phyloP scores from a whole-genome alignment of 1,284 basidiomycete genomes.

The Trichosporon coremiiforme region DNA sequence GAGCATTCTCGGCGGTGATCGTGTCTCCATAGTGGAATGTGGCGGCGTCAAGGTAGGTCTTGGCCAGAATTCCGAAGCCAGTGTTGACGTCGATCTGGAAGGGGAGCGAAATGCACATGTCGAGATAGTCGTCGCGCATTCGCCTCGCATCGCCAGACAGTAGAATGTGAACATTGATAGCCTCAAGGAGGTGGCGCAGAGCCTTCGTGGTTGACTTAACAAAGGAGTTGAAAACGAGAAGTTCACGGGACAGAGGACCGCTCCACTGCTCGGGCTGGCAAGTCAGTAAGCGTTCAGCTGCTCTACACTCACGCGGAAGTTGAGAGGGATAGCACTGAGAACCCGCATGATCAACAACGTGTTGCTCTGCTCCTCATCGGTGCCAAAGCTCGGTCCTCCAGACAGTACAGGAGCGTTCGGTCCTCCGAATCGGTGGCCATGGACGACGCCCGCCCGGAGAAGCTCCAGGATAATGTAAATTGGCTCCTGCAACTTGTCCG shows the following conservation, averaged over 20 bases:
- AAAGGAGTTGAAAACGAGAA: conserved; percentile 98
- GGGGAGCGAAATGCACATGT: conserved; percentile 80
- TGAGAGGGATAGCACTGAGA: conserved; percentile 87
- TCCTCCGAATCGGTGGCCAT: conserved; percentile 88
- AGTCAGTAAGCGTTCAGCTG: background rate
- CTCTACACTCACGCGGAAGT: conserved; percentile 72
- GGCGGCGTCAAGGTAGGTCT: conserved; percentile 90
- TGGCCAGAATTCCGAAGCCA: conserved; percentile 94
- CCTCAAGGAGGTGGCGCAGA: conserved; percentile 85
- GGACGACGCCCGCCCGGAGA: conserved; percentile 90
- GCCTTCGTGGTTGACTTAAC: conserved; percentile 85
- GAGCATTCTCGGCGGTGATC: conserved; percentile 62
- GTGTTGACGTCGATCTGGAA: conserved; percentile 98
- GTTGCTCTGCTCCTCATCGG: conserved; percentile 84
- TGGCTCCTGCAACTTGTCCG: conserved; percentile 98
- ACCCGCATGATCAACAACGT: conserved; percentile 96
- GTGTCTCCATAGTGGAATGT: conserved; percentile 74
- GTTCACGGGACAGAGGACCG: conserved; percentile 90
- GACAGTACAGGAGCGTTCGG: conserved; percentile 67
- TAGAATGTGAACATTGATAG: conserved; percentile 87
- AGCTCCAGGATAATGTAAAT: conserved; percentile 90
- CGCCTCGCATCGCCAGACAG: conserved; percentile 82
- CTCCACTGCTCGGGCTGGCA: conserved; percentile 79
- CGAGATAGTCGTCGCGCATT: conserved; percentile 84
- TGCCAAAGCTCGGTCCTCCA: conserved; percentile 90